Base-by-base conservation (phyloP, 1,284 basidiomycete species). In the Chiua sp. region DNA sequence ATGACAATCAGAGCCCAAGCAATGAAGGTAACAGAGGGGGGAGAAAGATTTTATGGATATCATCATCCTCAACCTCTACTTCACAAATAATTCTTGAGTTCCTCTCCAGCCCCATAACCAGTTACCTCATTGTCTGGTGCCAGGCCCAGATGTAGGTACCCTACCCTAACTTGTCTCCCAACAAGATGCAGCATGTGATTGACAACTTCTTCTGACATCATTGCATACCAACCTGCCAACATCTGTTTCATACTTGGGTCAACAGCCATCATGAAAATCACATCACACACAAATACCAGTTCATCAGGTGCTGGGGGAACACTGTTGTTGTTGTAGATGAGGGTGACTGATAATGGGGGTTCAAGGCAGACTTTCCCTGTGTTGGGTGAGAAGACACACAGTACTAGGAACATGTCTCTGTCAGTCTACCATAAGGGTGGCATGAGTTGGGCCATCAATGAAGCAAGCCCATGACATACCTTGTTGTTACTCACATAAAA, bases 401-500 rank as follows among this genome's bases (percentile, higher is more conserved):
- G 82, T 0, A 94, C 86, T 65, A 94, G 88, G 90, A 97, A 97
- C 95, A 97, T 97, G 80, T 98, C 94, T 78, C 96, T 94, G 79
- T 97, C 94, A 51, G 94, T 96, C 92, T 84, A 28, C 44, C 51
- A 51, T 46, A 28, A 12, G 4, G 53, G 55, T n/a, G 11, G 30
- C 13, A 22, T 30, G 42, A 54, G 54, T 54, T 37, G 20, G 49
- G 18, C 0, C 53, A 53, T 10, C 22, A 52, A 42, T 20, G n/a
- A 39, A 13, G 20, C 32, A n/a, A 23, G 20, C 22, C 4, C 10
- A 30, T 42, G 22, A 28, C 23, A 1, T 57, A 93, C 87, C n/a
- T 98, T 98, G 82, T 98, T 97, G 73, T 98, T 97, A 55, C 97
- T 97, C 0, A 94, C 96, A 75, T 97, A 98, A 79, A 98, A 96